Conservation (phyloP, 345 rosid species). For the Eucalyptus regnans region DNA sequence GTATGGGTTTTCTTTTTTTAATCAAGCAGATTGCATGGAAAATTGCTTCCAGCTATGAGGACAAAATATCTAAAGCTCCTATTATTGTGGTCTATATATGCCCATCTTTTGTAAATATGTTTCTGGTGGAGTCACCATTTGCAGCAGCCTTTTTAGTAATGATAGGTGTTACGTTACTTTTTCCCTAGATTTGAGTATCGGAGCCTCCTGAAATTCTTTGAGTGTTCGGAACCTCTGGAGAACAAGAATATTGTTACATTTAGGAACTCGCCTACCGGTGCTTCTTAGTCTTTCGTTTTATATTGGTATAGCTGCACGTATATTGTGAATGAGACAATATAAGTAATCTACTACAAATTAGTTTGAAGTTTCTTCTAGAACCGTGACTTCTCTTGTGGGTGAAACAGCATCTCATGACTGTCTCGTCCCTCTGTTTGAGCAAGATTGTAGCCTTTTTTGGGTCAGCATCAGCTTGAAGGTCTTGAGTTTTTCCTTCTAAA, state of each 20-base stretch:
- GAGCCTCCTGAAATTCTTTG: neutral
- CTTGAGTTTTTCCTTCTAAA: neutral
- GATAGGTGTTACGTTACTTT: neutral
- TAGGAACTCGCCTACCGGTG: neutral
- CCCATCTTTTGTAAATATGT: neutral
- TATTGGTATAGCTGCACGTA: neutral
- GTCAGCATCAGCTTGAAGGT: neutral
- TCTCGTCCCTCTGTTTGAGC: neutral
- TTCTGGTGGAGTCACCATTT: neutral
- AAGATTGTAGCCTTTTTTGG: neutral
- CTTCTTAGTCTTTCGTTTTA: neutral
- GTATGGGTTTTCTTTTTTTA: neutral
- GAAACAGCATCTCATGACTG: neutral
- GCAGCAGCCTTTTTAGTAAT: neutral
- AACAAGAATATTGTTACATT: neutral
- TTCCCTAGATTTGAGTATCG: neutral
- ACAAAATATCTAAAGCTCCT: neutral
- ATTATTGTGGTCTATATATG: neutral
- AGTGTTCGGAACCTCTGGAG: neutral
- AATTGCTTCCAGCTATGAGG: neutral
- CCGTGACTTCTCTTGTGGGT: neutral
- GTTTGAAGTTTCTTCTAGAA: neutral
- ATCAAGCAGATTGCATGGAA: neutral
- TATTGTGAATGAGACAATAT: neutral
- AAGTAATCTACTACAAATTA: neutral